phyloP scores from a whole-genome alignment of 2,329 filamentous ascomycete genomes.

The Aspergillus vadensis region DNA sequence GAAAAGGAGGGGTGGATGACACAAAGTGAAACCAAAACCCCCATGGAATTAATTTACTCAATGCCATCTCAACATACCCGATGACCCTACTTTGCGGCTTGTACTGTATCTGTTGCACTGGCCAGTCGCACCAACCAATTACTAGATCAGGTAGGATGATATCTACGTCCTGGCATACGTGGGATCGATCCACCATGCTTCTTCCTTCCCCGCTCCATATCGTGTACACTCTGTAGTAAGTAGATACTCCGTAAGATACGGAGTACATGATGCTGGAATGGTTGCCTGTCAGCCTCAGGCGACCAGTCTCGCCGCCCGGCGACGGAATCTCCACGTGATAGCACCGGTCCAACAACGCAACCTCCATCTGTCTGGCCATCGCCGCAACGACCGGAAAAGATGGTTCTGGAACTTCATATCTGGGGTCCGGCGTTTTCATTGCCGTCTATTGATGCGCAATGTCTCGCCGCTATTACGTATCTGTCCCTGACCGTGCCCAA shows the following conservation, averaged over 20 bases:
- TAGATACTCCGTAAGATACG: no score
- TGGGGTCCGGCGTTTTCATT: constrained; percentile 89
- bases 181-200: not conserved
- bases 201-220: no score
- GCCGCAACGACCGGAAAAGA: constrained; percentile 28
- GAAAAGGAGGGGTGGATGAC: not conserved
- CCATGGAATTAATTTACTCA: constrained; percentile 1
- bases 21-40: not conserved
- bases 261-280: not conserved
- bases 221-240: no score
- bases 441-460: constrained; percentile 89
- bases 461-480: constrained; percentile 79
- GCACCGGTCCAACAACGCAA: constrained; percentile 3
- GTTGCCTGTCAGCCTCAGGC: not conserved
- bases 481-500: constrained; percentile 64
- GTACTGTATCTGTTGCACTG: constrained; percentile 4
- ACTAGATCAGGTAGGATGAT: not conserved
- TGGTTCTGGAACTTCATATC: constrained; percentile 76
- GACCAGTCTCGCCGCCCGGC: not conserved
- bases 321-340: not conserved
- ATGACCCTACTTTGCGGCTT: no score
- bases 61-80: not conserved
- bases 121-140: constrained; percentile 2
- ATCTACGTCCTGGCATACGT: not conserved
- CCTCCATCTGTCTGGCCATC: constrained; percentile 1